A percentile compares a stretch with the other conserved stretches of the same genome.
Conservation (phyloP, 1,139 yeast species). For the Meyerozyma smithsonii region DNA sequence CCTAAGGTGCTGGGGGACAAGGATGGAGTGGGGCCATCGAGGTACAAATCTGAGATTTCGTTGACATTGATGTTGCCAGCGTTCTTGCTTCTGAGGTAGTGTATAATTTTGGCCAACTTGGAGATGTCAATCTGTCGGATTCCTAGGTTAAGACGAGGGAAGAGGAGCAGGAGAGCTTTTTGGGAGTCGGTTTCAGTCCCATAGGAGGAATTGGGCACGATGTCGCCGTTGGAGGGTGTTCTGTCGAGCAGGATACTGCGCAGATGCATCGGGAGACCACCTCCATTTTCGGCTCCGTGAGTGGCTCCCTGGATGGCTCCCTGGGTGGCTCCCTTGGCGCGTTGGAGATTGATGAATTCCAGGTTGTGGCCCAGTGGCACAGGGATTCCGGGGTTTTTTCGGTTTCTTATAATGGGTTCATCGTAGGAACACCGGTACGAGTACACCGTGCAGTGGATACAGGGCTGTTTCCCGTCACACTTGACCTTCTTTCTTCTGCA, state of each 20-base stretch:
- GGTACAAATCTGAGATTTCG: slow-evolving; percentile 18
- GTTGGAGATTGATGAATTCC: not conserved
- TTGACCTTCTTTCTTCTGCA: slow-evolving; percentile 77
- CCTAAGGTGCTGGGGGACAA: slow-evolving; percentile 11
- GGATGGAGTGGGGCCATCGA: slow-evolving; percentile 17
- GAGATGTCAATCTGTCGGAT: not conserved
- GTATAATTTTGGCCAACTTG: not conserved
- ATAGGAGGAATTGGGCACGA: slow-evolving; percentile 4
- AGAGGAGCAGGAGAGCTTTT: slow-evolving; percentile 8
- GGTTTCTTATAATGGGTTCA: slow-evolving; percentile 66
- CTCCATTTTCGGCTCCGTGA: not conserved
- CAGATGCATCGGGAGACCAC: not conserved
- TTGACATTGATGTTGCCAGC: slow-evolving; percentile 10
- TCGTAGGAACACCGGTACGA: slow-evolving; percentile 68
- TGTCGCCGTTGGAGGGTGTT: not conserved
- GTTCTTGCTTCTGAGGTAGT: slow-evolving; percentile 3
- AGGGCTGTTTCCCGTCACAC: slow-evolving; percentile 85
- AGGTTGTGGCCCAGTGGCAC: slow-evolving; percentile 12
- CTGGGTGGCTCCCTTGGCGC: not conserved
- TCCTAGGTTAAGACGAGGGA: not conserved
- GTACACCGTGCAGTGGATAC: slow-evolving; percentile 87
- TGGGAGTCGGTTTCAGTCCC: slow-evolving; percentile 11
- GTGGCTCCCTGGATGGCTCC: too few relatives aligned
- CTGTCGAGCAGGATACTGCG: not conserved
- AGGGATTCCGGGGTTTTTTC: slow-evolving; percentile 31